Evolutionary conservation across 2,329 filamentous ascomycete species (phyloP), one percentile per base, ranked within the genome.

Genomic region (Reticulascus tulasneorum): DNA sequence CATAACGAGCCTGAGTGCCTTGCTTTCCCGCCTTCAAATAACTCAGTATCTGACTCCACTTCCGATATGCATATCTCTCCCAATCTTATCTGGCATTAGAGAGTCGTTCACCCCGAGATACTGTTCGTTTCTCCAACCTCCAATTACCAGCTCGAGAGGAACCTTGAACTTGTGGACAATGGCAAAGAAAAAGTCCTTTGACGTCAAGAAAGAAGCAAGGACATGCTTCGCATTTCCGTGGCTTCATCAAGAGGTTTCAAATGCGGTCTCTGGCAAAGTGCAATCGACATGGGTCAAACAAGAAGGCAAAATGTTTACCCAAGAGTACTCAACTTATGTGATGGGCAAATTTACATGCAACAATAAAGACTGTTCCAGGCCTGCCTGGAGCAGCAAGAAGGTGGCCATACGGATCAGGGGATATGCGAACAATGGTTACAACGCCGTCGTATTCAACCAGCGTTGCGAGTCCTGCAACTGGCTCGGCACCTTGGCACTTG

Each of bases 361-460:
- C 19, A 60, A 59, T 29, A 16, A 25, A 0, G 30, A 10, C 1
- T 63, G 58, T 31, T 13, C 13, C 9, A 37, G 28, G 0, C 17
- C 19, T 0, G 41, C 39, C 12, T 64, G 62, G 63, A 26, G 29
- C 2, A 67, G 61, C 51, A 55, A 46, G 38, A 44, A 24, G 20
- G 55, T 67, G 12, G 42, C 55, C 7, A 55, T 62, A 11, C 47
- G 44, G 1, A 66, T 66, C 13, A 51, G 56, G 8, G 37, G 47
- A 23, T 66, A 60, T 26, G 18, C 17, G 0, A 29, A 24, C 0
- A 29, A 48, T 6, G 41, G 46, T 5, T 67, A 67, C 46, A 62
- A 64, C 32, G 62, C 52, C 1, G 26, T 50, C 3, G 56, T 66
- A 1, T 66, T 57, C 38, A 50, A 59, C 25, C 63, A 66, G 36